Base-by-base conservation (phyloP, 163 green algal species). In the Chloroidium sp. region DNA sequence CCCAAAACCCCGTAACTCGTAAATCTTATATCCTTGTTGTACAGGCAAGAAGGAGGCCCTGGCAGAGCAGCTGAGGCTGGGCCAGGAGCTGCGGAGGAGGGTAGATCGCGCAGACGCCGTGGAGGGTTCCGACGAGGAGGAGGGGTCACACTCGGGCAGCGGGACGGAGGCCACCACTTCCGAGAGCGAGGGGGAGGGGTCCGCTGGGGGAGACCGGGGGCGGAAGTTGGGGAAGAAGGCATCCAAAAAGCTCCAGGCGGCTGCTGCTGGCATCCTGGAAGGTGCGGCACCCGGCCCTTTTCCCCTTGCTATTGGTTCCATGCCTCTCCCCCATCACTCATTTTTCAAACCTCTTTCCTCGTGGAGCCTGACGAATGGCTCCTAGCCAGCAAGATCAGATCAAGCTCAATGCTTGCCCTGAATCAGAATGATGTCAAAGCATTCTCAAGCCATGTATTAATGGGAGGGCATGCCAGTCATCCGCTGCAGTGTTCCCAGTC, bases 61-160 rank as follows among this genome's bases (percentile, higher is more conserved):
- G 3, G 86, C 84, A 2, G 94, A 98, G 85, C 95, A 99, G 90
- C 90, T 98, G 80, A 87, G 89, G 13, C 88, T 97, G 59, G 93
- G 95, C 0, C 81, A 94, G 82, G 86, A 93, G 86, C 91, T 99
- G 61, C 86, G 88, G 68, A 83, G 87, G 4, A 94, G 92, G 85
- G 91, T 97, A 6, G 64, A 81, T 67, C 57, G 67, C 14, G 69
- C 14, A 3, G 69, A 76, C 64, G 64, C 64, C 6, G 64, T 10
- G 64, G 68, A 76, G 68, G 36, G 36, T 36, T 36, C 36, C 36
- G 36, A 36, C 36, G 36, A 36, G 36, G 36, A 36, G 36, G 36
- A 36, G 36, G 36, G 36, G 78, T 62, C 77, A 36, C 36, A 36
- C 36, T 36, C 36, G 36, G 36, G 36, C 36, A 36, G 36, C 36